phyloP scores from a whole-genome alignment of 192 early-diverging fungal species.

The Fimicolochytrium jonesii region DNA sequence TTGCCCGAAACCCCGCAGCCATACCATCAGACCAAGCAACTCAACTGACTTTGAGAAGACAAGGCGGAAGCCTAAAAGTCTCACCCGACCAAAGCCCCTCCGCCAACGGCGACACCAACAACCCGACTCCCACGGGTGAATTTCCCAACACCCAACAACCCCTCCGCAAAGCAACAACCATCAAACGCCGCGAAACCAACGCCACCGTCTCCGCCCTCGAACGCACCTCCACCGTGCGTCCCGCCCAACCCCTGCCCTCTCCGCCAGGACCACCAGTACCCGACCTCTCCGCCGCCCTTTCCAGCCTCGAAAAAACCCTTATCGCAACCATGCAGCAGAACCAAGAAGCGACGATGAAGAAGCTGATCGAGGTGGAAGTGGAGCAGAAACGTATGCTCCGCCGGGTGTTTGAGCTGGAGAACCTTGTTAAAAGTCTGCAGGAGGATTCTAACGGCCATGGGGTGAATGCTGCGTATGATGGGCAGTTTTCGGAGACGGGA shows the following conservation, averaged over 20 bases:
- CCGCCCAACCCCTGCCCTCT: neutral
- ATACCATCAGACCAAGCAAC: too few species aligned
- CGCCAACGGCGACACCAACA: neutral
- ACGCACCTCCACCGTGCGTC: neutral
- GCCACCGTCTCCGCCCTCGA: neutral
- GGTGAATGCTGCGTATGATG: too few species aligned
- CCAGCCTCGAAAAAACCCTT: neutral
- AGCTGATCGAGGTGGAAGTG: constrained; percentile 4
- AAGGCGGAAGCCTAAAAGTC: neutral
- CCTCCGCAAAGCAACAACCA: neutral
- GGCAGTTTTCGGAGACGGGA: too few species aligned
- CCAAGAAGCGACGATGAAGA: neutral
- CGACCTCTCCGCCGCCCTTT: neutral
- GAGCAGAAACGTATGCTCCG: constrained; percentile 10
- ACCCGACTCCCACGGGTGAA: neutral
- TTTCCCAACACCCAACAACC: neutral
- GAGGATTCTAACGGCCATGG: too few species aligned
- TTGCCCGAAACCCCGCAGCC: too few species aligned
- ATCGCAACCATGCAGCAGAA: neutral
- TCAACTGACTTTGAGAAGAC: too few species aligned
- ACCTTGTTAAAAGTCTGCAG: neutral
- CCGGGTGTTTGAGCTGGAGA: constrained; percentile 12
- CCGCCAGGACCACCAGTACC: too few species aligned
- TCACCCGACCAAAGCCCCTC: too few species aligned
- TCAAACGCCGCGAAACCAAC: neutral